Base-by-base conservation (phyloP, 2,329 filamentous ascomycete species). In the Fusarium devonianum region DNA sequence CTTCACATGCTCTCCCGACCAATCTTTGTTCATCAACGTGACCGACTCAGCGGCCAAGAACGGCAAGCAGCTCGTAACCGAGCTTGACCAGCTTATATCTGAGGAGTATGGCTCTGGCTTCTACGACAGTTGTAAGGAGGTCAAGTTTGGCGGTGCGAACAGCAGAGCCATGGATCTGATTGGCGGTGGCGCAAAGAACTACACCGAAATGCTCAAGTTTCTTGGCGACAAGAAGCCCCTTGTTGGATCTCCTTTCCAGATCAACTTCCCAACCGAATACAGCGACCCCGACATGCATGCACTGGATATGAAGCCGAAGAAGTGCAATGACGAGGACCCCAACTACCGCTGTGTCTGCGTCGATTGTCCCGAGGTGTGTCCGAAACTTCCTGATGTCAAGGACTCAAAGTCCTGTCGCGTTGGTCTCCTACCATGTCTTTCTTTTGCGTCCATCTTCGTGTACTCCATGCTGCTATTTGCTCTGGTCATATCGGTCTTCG, bases 121-220 rank as follows among this genome's bases (percentile, higher is more conserved):
- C 75, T 99, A 92, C 70, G 83, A 96, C 72, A 99, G 94, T 74
- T 99, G 94, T 78, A 97, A 97, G 74, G 92, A 99, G 71, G 93
- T 99, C 73, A 99, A 99, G 69, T 97, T 97, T 66, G 94, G 94
- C 25, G 89, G 92, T 6, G 92, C 93, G 30, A 96, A 96, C 68
- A 88, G 90, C 53, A 92, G 88, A 66, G 94, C 93, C 12, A 99
- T 99, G 83, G 88, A 93, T 64, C 86, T 99, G 63, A 97, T 99
- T 53, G 95, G 94, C 22, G 94, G 94, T 12, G 92, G 93, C 12
- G 94, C 94, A 10, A 93, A 92, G 72, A 90, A 97, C 69, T 95
- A 93, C 70, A 84, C 85, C 0, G 83, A 89, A 30, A 89, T 99
- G 62, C 76, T 99, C 60, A 93, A 92, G 67, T 99, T 97, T 64